Percentiles rank a stretch among this genome's conserved stretches.
These are phyloP conservation scores for Hymenoscyphus albidus DNA, from an alignment of 2,329 filamentous ascomycete species.

Conservation along the genomic window DNA sequence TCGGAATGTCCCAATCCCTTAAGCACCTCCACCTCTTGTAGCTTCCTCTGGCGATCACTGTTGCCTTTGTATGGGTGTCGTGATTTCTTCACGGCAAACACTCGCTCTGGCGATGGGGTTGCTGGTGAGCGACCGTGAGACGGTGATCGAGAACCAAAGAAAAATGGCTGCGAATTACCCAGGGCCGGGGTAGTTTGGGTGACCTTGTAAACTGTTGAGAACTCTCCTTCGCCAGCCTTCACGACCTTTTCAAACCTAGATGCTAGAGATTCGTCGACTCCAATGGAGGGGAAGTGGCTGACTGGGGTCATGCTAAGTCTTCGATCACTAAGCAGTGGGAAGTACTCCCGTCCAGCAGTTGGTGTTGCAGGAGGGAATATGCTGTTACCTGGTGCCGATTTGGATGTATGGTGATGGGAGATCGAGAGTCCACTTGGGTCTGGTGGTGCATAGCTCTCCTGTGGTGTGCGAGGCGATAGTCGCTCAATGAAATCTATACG, in stretches of 20 bases:
- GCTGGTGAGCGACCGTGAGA: constrained; percentile 48
- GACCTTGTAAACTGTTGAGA: constrained; percentile 87
- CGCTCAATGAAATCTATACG: constrained; percentile 48
- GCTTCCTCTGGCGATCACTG: constrained; percentile 76
- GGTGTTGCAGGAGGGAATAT: constrained; percentile 75
- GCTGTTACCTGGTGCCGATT: constrained; percentile 35
- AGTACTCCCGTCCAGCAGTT: constrained; percentile 56
- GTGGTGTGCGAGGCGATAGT: constrained; percentile 71
- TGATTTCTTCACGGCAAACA: constrained; percentile 93
- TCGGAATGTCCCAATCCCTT: constrained; percentile 74
- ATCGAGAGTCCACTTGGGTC: constrained; percentile 84
- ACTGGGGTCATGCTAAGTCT: constrained; percentile 65
- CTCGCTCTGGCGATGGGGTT: constrained; percentile 51
- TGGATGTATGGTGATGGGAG: constrained; percentile 49
- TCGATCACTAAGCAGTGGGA: constrained; percentile 53
- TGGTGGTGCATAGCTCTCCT: constrained; percentile 67
- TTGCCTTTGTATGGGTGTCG: constrained; percentile 73
- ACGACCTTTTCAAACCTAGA: constrained; percentile 78
- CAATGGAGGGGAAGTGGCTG: constrained; percentile 63
- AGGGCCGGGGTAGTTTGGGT: constrained; percentile 41
- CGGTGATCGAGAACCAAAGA: constrained; percentile 44
- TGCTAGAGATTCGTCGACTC: constrained; percentile 71
- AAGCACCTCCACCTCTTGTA: constrained; percentile 79
- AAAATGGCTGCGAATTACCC: constrained; percentile 40
- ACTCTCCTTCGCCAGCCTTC: constrained; percentile 81